These are phyloP conservation scores for Lentinula boryana DNA, from an alignment of 768 basidiomycete species.

Conservation along the genomic window DNA sequence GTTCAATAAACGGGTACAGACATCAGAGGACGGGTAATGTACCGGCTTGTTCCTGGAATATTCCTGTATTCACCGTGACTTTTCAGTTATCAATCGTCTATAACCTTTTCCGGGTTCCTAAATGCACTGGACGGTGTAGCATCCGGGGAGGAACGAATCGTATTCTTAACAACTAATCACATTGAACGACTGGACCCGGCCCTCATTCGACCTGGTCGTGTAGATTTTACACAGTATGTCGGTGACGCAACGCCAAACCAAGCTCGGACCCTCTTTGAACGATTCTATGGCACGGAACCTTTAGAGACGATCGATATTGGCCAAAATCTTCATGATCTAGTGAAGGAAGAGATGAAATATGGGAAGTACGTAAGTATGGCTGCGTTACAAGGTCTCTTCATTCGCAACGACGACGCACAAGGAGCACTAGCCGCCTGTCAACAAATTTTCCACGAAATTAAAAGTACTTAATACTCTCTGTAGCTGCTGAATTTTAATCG, in stretches of 20 bases:
- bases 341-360: conserved; percentile 43
- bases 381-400: conserved; percentile 91
- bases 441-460: conserved; percentile 16
- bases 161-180: conserved; percentile 99
- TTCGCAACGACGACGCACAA: conserved; percentile 52
- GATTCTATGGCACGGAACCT: conserved; percentile 62
- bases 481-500: not conserved
- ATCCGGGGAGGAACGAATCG: conserved; percentile 94
- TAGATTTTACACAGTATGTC: conserved; percentile 79
- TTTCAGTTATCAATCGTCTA: conserved; percentile 82
- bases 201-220: conserved; percentile 91
- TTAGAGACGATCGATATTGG: conserved; percentile 40
- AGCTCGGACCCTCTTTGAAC: conserved; percentile 68
- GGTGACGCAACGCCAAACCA: conserved; percentile 85
- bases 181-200: conserved; percentile 85
- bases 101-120: conserved; percentile 96
- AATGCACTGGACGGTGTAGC: conserved; percentile 98
- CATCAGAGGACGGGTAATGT: conserved; percentile 82
- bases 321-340: conserved; percentile 42
- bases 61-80: not conserved
- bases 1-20: conserved; percentile 89
- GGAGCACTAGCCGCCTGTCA: conserved; percentile 49
- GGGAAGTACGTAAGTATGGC: conserved; percentile 88
- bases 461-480: conserved; percentile 7
- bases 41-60: conserved; percentile 15